Base-by-base conservation (phyloP, 2,329 filamentous ascomycete genomes). In the Tolypocladium guangdongense region DNA sequence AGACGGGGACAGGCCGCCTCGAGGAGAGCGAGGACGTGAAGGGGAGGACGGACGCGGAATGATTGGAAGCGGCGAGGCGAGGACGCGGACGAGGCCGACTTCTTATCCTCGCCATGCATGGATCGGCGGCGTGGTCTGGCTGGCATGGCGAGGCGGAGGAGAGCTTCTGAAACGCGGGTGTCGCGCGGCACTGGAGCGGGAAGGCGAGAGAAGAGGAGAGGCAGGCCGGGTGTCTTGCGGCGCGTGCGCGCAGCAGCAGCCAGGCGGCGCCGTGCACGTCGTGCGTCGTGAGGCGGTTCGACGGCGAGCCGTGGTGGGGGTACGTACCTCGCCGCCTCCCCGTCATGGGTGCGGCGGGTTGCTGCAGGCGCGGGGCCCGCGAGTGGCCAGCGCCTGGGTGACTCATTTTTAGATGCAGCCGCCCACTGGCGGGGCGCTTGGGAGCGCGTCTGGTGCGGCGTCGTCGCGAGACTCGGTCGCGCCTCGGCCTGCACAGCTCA, bases 361-460 rank as follows among this genome's bases (percentile, higher is more conserved):
- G 61, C 57, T 68, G 66, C 66, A 66, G 59, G 58, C 60, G 54
- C 55, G 58, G 51, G 63, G 55, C 59, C 56, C 54, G 53, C 67
- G 61, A 65, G 56, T 68, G 66, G 66, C 63, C 61, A 60, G 63
- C 62, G 58, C 47, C 58, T 56, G 51, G 12, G 43, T 66, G 63
- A 65, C 63, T 66, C 64, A 67, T 61, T 62, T 62, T 63, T 64
- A 62, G 63, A 63, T 58, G 56, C 63, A 52, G 33, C n/a, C 2
- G 39, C 41, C n/a, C 22, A 43, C 39, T 43, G 39, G 39, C 39
- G 27, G 3, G 27, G 27, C 27, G 27, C 3, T 27, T n/a, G n/a
- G n/a, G n/a, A n/a, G n/a, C n/a, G n/a, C n/a, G n/a, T n/a, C n/a
- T n/a, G n/a, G n/a, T n/a, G n/a, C n/a, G n/a, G n/a, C n/a, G n/a